A percentile compares a stretch with the other conserved stretches of the same genome.
Conservation (phyloP, 768 basidiomycete species). For the Cyclocybe aegerita region DNA sequence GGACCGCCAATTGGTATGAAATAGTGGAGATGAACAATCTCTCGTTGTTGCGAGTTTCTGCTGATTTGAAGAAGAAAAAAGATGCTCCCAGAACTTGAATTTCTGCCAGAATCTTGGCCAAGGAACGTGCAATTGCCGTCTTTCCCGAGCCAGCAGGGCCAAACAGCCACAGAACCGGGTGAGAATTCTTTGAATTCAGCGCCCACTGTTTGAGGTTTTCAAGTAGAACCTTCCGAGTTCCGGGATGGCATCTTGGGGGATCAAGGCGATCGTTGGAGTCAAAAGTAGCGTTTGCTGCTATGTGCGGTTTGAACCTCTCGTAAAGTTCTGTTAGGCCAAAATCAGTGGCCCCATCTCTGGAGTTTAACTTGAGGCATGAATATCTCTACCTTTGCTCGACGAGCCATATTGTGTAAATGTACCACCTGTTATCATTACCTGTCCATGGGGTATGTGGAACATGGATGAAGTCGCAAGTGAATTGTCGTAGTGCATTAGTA, state of each 20-base stretch:
- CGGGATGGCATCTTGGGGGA: not conserved
- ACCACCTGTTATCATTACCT: no score
- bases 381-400: no score
- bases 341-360: no score
- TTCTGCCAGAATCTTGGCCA: not conserved
- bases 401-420: no score
- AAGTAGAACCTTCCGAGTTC: not conserved
- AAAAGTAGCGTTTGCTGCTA: not conserved
- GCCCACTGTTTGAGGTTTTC: not conserved
- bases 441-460: no score
- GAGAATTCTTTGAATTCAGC: not conserved
- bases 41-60: not conserved
- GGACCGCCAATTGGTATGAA: not conserved
- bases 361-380: no score
- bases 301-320: no score
- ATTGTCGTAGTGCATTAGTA: no score
- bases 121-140: not conserved
- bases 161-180: conserved; percentile 1
- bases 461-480: no score
- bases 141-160: conserved; percentile 2
- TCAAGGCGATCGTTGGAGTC: not conserved
- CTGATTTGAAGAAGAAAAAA: conserved; percentile 3
- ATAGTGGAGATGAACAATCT: not conserved
- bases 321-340: no score
- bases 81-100: not conserved